phyloP scores from a whole-genome alignment of 805 yeast species.

The Candida coleopterorum region DNA sequence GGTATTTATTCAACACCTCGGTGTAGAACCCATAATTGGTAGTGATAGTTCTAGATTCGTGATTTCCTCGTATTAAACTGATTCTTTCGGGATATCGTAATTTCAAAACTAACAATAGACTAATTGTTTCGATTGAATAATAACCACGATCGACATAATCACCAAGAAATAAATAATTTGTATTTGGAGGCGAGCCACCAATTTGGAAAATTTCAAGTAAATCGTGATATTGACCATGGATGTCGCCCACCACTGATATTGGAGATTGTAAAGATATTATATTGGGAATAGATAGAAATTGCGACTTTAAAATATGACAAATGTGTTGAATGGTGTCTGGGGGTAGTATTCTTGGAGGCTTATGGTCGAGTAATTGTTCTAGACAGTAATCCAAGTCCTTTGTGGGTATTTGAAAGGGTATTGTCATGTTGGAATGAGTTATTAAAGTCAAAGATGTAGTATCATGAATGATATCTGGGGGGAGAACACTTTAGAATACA shows the following conservation, averaged over 20 bases:
- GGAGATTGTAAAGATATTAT: conserved; percentile 83
- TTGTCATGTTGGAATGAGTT: conserved; percentile 24
- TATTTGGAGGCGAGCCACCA: conserved; percentile 90
- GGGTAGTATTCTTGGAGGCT: conserved; percentile 41
- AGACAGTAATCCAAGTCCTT: conserved; percentile 40
- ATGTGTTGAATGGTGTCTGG: conserved; percentile 36
- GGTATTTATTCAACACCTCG: conserved; percentile 88
- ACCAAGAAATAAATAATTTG: conserved; percentile 88
- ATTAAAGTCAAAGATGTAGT: too few species aligned
- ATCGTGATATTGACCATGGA: conserved; percentile 96
- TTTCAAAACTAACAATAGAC: conserved; percentile 74
- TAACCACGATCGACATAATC: conserved; percentile 96
- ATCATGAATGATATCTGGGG: background rate
- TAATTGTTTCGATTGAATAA: conserved; percentile 89
- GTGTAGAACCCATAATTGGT: conserved; percentile 96
- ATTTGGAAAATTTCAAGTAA: conserved; percentile 86
- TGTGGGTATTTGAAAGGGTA: conserved; percentile 27
- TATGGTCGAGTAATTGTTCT: conserved; percentile 35
- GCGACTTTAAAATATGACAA: conserved; percentile 79
- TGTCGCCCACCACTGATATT: conserved; percentile 94
- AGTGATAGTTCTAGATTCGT: conserved; percentile 94
- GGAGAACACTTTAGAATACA: too few species aligned
- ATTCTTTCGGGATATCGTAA: conserved; percentile 85
- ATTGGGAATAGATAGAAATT: conserved; percentile 74
- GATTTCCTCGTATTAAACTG: conserved; percentile 85